A percentile compares a stretch with the other conserved stretches of the same genome.
These are phyloP conservation scores for Aspergillus incahuasiensis DNA, from an alignment of 495 filamentous ascomycete genomes.

Conservation along the genomic window DNA sequence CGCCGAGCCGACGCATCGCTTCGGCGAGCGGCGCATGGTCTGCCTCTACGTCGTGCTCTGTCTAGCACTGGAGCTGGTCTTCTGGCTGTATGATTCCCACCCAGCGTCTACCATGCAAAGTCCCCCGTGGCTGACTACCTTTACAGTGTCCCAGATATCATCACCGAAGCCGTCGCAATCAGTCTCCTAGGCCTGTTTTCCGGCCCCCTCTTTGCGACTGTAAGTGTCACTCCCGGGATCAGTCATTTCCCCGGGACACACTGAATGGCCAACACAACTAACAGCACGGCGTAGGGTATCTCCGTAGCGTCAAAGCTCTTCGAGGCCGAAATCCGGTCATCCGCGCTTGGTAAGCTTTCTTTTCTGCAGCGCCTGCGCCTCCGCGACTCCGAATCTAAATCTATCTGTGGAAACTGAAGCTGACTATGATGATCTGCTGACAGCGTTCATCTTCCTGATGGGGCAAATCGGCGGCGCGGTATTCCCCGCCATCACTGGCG, in stretches of 20 bases:
- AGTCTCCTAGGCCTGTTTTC: conserved; percentile 29
- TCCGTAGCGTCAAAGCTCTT: conserved; percentile 31
- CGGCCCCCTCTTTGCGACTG: conserved; percentile 32
- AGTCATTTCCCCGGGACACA: no score
- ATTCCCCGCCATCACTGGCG: conserved; percentile 28
- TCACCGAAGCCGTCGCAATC: conserved; percentile 31
- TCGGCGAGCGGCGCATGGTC: conserved; percentile 29
- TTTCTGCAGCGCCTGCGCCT: no score
- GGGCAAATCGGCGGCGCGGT: conserved; percentile 27
- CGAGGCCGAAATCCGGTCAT: conserved; percentile 22
- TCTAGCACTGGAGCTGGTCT: conserved; percentile 27
- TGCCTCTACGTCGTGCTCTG: conserved; percentile 28
- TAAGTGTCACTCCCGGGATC: neutral
- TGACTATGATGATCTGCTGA: no score
- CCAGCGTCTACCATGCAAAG: no score
- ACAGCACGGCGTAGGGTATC: conserved; percentile 18
- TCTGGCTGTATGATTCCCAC: conserved; percentile 26
- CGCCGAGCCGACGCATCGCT: conserved; percentile 26
- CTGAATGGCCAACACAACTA: no score
- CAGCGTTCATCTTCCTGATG: conserved; percentile 28
- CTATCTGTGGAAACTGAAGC: neutral
- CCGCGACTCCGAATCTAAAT: no score
- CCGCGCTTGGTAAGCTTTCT: conserved; percentile 20
- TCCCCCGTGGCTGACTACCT: no score
- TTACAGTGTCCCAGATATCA: conserved; percentile 32